Conservation (phyloP, 257 asterid species). For the Petunia axillaris region DNA sequence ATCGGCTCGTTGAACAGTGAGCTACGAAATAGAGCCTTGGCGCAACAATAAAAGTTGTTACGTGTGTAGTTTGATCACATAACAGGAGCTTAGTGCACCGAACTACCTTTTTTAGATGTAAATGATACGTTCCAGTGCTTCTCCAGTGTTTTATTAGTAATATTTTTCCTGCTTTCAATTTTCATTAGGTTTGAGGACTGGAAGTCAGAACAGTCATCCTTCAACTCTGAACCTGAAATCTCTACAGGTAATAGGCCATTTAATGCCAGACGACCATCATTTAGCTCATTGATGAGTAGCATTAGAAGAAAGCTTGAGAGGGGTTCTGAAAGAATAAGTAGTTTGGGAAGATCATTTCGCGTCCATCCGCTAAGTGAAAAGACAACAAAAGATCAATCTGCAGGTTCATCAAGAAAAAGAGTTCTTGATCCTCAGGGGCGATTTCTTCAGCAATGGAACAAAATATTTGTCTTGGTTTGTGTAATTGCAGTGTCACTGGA, state of each 20-base stretch:
- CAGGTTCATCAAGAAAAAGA: slow-evolving; percentile 3
- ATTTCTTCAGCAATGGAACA: slow-evolving; percentile 63
- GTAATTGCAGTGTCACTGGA: slow-evolving; percentile 55
- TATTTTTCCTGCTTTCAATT: neutral
- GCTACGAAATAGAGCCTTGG: neutral
- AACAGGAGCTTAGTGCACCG: no score
- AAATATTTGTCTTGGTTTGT: slow-evolving; percentile 53
- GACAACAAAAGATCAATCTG: slow-evolving; percentile 22
- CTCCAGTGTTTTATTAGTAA: neutral
- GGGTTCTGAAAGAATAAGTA: slow-evolving; percentile 38
- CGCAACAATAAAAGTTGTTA: neutral
- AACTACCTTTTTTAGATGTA: no score
- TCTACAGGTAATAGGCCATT: slow-evolving; percentile 24
- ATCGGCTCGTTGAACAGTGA: neutral
- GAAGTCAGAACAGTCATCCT: slow-evolving; percentile 42
- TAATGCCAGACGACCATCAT: slow-evolving; percentile 33
- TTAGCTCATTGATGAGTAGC: slow-evolving; percentile 36
- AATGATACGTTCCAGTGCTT: neutral
- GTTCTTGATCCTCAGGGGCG: slow-evolving; percentile 59
- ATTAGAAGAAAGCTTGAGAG: slow-evolving; percentile 38
- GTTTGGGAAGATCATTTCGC: slow-evolving; percentile 36
- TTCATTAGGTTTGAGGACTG: slow-evolving; percentile 50
- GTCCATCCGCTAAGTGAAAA: slow-evolving; percentile 23
- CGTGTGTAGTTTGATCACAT: no score
- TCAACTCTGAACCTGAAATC: neutral